Evolutionary conservation across 768 basidiomycete species (phyloP).

Genomic region (Dentipellis sp.): DNA sequence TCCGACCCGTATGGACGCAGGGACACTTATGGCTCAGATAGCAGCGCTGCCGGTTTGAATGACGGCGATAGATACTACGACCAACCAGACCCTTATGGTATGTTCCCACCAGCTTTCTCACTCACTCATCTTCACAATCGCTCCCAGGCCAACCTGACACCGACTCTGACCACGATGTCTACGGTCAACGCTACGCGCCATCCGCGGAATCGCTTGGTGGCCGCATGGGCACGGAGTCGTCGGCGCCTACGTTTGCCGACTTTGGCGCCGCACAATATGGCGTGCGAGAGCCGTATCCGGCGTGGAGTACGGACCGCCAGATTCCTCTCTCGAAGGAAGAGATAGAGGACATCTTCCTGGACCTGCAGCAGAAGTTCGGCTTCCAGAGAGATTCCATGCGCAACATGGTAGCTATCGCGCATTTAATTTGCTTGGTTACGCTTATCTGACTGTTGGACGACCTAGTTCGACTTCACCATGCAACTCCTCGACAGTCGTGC

Average conservation of each 20-base stretch:
- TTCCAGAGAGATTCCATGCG: conserved; percentile 94
- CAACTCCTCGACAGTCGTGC: conserved; percentile 94
- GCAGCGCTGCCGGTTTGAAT: conserved; percentile 46
- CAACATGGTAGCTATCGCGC: conserved; percentile 66
- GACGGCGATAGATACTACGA: conserved; percentile 54
- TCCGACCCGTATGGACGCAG: conserved; percentile 51
- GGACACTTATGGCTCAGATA: conserved; percentile 64
- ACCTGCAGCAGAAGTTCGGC: conserved; percentile 97
- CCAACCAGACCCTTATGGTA: conserved; percentile 45
- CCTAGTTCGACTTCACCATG: conserved; percentile 94
- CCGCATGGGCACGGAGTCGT: conserved; percentile 57
- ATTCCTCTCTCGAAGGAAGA: conserved; percentile 99
- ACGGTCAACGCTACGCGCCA: conserved; percentile 59
- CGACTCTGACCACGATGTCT: conserved; percentile 72
- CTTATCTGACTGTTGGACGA: conserved; percentile 1
- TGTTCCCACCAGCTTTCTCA: not conserved
- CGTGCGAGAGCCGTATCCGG: conserved; percentile 80
- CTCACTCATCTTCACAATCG: not conserved
- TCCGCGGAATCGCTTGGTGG: conserved; percentile 71
- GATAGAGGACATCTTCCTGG: conserved; percentile 96
- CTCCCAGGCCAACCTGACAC: conserved; percentile 65
- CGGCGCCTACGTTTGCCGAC: conserved; percentile 67
- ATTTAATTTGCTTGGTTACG: not conserved
- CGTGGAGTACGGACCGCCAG: conserved; percentile 86
- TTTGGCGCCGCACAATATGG: conserved; percentile 37